Percentiles rank a stretch among this genome's conserved stretches.
These are phyloP conservation scores for Lotus japonicus DNA, from an alignment of 306 rosid species.

Conservation along the genomic window DNA sequence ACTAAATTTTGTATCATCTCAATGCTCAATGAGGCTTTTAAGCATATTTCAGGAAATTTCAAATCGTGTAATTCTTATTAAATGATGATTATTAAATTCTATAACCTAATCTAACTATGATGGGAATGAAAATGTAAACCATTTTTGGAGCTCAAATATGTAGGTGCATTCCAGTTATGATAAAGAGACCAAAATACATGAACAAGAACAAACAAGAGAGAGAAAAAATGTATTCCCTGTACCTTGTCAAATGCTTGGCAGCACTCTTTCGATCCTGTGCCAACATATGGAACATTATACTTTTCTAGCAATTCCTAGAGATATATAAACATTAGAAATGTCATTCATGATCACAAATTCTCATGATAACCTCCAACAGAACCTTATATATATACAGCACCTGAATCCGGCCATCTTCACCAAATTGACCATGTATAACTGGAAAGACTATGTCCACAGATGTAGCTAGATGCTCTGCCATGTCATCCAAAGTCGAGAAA, in stretches of 20 bases:
- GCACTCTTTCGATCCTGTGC: slow-evolving; percentile 85
- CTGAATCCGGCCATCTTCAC: slow-evolving; percentile 98
- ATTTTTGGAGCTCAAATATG: not conserved
- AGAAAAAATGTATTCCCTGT: slow-evolving; percentile 11
- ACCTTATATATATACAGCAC: slow-evolving; percentile 27
- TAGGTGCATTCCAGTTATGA: not conserved
- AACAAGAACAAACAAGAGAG: not conserved
- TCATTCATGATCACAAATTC: not conserved
- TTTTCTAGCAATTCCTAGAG: slow-evolving; percentile 76
- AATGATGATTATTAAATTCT: not conserved
- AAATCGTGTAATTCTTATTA: not conserved
- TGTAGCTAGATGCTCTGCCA: slow-evolving; percentile 73
- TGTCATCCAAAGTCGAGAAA: slow-evolving; percentile 59
- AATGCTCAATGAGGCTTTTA: slow-evolving; percentile 1
- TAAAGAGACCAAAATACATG: not conserved
- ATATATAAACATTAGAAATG: slow-evolving; percentile 22
- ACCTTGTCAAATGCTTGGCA: slow-evolving; percentile 90
- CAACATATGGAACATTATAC: slow-evolving; percentile 81
- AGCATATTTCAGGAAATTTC: not conserved
- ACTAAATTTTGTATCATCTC: not conserved
- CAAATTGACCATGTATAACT: slow-evolving; percentile 88
- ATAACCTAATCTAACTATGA: slow-evolving; percentile 1
- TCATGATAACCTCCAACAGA: not conserved
- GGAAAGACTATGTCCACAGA: slow-evolving; percentile 88
- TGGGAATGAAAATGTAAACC: not conserved